phyloP scores from a whole-genome alignment of 2,329 filamentous ascomycete genomes.

The Exophiala calicioides region DNA sequence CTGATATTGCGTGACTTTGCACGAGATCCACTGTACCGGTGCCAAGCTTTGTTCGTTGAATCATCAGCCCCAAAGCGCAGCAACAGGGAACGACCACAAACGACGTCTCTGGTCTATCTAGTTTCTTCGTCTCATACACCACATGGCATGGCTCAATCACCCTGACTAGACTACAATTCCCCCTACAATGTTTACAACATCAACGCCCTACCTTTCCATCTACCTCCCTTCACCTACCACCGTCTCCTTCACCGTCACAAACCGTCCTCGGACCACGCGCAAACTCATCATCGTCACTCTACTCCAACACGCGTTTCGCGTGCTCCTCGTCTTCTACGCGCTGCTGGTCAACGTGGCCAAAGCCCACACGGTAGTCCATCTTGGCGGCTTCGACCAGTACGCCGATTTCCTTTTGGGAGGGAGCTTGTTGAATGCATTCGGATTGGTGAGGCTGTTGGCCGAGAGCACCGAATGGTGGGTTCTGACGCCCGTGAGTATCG shows the following conservation, averaged over 20 bases:
- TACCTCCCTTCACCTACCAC: conserved; percentile 80
- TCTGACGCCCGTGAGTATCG: conserved; percentile 41
- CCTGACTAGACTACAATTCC: neutral
- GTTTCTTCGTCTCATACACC: too few species aligned
- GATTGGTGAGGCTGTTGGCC: conserved; percentile 36
- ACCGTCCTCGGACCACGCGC: conserved; percentile 59
- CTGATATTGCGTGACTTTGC: too few species aligned
- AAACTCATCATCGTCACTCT: conserved; percentile 39
- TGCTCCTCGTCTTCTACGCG: conserved; percentile 45
- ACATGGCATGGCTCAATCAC: conserved; percentile 63
- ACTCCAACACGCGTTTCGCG: conserved; percentile 47
- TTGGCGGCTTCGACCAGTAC: conserved; percentile 35
- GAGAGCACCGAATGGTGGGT: conserved; percentile 46
- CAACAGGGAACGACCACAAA: too few species aligned
- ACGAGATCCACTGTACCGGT: too few species aligned
- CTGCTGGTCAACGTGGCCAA: conserved; percentile 41
- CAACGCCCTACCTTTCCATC: conserved; percentile 53
- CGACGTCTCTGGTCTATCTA: too few species aligned
- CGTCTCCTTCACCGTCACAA: conserved; percentile 89
- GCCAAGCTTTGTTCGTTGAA: too few species aligned
- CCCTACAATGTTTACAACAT: conserved; percentile 13
- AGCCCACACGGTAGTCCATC: conserved; percentile 35
- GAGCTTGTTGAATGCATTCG: conserved; percentile 34
- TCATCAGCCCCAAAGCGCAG: too few species aligned
- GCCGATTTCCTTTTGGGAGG: conserved; percentile 35